These are phyloP conservation scores for Phlegmacium glaucopus DNA, from an alignment of 768 basidiomycete species.

Conservation along the genomic window DNA sequence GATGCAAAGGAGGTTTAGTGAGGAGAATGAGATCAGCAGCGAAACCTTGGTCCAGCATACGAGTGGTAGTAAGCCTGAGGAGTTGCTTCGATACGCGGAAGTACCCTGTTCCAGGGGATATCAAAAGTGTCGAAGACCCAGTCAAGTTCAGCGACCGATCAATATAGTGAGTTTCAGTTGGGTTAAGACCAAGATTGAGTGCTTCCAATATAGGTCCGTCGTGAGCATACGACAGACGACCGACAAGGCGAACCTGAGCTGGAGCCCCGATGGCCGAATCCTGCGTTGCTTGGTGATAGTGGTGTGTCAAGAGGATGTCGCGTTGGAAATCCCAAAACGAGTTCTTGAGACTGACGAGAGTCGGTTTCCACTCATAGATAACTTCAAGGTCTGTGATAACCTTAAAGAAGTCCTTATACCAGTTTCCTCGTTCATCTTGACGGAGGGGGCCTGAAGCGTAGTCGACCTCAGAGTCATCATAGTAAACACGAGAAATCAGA, in stretches of 20 bases:
- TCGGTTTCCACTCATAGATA: conserved; percentile 82
- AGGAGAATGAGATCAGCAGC: conserved; percentile 85
- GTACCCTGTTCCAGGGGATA: conserved; percentile 93
- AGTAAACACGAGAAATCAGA: conserved; percentile 88
- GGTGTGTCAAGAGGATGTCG: conserved; percentile 87
- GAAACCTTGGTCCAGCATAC: conserved; percentile 93
- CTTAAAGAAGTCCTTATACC: conserved; percentile 97
- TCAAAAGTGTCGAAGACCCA: conserved; percentile 75
- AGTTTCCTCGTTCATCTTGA: conserved; percentile 67
- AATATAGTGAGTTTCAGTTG: conserved; percentile 91
- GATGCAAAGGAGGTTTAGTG: conserved; percentile 88
- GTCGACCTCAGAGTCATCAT: conserved; percentile 75
- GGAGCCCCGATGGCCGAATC: conserved; percentile 43
- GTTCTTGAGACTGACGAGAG: conserved; percentile 82
- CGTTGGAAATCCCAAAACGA: conserved; percentile 90
- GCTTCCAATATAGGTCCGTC: conserved; percentile 96
- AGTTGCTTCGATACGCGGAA: conserved; percentile 91
- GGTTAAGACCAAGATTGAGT: conserved; percentile 87
- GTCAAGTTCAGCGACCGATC: conserved; percentile 92
- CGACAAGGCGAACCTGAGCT: conserved; percentile 68
- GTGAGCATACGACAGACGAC: conserved; percentile 80
- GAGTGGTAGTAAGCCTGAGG: conserved; percentile 86
- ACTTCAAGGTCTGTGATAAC: conserved; percentile 92
- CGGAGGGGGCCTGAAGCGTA: conserved; percentile 83
- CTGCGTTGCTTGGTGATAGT: conserved; percentile 70